Base-by-base conservation (phyloP, 2,329 filamentous ascomycete species). In the Sporothrix protearum region DNA sequence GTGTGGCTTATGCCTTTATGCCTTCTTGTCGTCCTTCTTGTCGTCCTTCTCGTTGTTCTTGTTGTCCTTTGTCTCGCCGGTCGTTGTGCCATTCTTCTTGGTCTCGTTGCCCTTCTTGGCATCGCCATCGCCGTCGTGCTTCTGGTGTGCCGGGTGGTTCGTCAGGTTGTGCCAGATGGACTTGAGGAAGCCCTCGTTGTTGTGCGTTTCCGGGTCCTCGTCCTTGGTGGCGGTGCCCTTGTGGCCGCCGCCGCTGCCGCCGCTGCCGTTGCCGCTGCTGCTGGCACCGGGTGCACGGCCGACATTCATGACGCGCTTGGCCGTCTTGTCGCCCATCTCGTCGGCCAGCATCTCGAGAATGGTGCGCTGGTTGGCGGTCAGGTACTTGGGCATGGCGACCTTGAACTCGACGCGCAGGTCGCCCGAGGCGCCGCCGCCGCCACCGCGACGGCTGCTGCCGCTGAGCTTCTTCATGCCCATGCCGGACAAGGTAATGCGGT, bases 301-400 rank as follows among this genome's bases (percentile, higher is more conserved):
- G 77, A 97, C 83, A 78, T 96, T 95, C 94, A 99, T 98, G 71
- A 97, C 88, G 61, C 96, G 87, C 83, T 93, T 96, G 45, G 96
- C 96, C 36, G 88, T 93, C 84, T 94, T 94, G 81, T 99, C 96
- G 51, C 88, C 91, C 89, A 99, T 91, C 83, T 99, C 96, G 77
- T 99, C 94, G 7, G 96, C 96, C 75, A 99, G 88, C 88, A 98
- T 95, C 83, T 99, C 96, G 59, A 97, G 83, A 72, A 99, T 92
- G 0, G 93, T 96, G 70, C 96, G 88, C 83, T 99, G 94, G 82
- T 97, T 98, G 61, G 91, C 88, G 70, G 88, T 93, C 75, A 99
- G 85, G 78, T 95, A 97, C 82, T 97, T 98, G 61, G 96, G 96
- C 93, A 98, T 97, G 70, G 88, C 84, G 61, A 99, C 92, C 80